phyloP scores from a whole-genome alignment of 2,329 filamentous ascomycete genomes.

The Thyridium curvatum region DNA sequence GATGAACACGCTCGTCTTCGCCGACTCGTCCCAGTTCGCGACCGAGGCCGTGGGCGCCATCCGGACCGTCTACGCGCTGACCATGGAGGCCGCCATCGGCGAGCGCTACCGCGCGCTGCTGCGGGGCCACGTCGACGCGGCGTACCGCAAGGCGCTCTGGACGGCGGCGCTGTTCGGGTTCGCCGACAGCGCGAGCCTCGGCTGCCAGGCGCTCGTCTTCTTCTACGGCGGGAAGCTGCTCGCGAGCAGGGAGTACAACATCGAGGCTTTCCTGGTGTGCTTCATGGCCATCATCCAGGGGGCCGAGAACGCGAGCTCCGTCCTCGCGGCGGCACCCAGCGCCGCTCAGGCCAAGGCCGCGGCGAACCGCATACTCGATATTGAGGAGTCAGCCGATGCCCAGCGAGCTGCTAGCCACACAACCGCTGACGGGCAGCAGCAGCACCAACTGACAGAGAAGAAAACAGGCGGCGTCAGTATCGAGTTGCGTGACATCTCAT shows the following conservation, averaged over 20 bases:
- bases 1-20: slow-evolving; percentile 51
- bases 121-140: slow-evolving; percentile 15
- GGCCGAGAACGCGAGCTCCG: slow-evolving; percentile 56
- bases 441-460: slow-evolving; percentile 17
- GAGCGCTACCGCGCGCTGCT: slow-evolving; percentile 19
- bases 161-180: slow-evolving; percentile 16
- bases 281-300: slow-evolving; percentile 32
- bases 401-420: not conserved
- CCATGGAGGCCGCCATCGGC: slow-evolving; percentile 51
- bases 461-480: slow-evolving; percentile 41
- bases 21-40: slow-evolving; percentile 55
- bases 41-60: slow-evolving; percentile 57
- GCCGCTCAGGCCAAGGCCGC: slow-evolving; percentile 49
- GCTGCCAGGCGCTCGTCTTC: too few species aligned
- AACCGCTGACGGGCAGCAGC: slow-evolving; percentile 18
- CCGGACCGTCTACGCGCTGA: slow-evolving; percentile 54
- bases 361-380: slow-evolving; percentile 49
- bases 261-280: too few species aligned
- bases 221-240: slow-evolving; percentile 16
- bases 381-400: slow-evolving; percentile 25
- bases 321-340: slow-evolving; percentile 58
- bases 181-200: slow-evolving; percentile 20
- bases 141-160: slow-evolving; percentile 16
- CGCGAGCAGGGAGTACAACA: slow-evolving; percentile 17
- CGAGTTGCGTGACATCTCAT: slow-evolving; percentile 45